These are phyloP conservation scores for Bauhinia variegata DNA, from an alignment of 306 rosid species.

Conservation along the genomic window DNA sequence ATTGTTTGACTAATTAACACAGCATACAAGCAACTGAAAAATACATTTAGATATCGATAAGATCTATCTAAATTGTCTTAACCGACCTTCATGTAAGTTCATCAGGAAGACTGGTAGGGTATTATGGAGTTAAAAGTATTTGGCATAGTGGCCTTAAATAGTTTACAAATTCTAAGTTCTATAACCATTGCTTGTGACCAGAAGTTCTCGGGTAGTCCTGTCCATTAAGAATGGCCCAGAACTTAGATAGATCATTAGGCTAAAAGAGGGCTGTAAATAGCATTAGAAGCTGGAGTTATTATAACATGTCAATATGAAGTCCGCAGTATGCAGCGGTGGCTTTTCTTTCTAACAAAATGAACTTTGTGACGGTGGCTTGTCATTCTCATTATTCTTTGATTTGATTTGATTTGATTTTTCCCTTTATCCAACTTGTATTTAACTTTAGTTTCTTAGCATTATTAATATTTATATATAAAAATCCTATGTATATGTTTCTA, in stretches of 20 bases:
- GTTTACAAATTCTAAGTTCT: neutral
- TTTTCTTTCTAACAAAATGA: neutral
- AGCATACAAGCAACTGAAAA: neutral
- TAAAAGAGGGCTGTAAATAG: slow-evolving; percentile 3
- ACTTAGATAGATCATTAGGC: slow-evolving; percentile 3
- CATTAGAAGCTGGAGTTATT: slow-evolving; percentile 29
- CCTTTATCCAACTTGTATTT: neutral
- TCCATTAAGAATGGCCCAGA: slow-evolving; percentile 2
- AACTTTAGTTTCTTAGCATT: no score
- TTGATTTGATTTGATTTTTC: neutral
- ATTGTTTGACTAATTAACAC: neutral
- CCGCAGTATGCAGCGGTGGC: no score
- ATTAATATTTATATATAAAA: neutral
- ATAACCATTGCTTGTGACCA: slow-evolving; percentile 8
- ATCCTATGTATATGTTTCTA: neutral
- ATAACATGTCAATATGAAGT: slow-evolving; percentile 14
- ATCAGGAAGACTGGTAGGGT: neutral
- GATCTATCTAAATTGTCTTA: neutral
- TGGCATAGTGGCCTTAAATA: neutral
- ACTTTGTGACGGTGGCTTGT: neutral
- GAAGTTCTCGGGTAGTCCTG: slow-evolving; percentile 6
- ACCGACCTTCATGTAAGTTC: neutral
- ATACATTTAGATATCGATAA: neutral
- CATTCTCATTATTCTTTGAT: neutral
- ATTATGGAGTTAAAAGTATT: neutral